Conservation (phyloP, 2,329 filamentous ascomycete genomes). For the Colletotrichum sp. region DNA sequence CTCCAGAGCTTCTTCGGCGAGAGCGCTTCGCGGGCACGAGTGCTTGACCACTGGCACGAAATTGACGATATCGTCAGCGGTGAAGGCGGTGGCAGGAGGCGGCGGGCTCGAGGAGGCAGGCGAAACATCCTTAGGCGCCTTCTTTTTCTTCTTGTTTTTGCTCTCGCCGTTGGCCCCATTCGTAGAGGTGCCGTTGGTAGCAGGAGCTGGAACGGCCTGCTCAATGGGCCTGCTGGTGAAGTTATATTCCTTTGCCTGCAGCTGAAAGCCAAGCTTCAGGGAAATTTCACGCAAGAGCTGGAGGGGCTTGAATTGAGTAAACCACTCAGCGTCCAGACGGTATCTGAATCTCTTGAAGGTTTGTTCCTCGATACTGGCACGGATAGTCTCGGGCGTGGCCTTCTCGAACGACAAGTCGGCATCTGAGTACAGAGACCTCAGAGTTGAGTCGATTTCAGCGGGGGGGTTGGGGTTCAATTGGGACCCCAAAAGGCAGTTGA, state of each 20-base stretch:
- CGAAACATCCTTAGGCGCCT: constrained; percentile 54
- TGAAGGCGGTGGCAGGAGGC: constrained; percentile 60
- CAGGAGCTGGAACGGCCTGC: constrained; percentile 34
- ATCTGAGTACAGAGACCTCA: constrained; percentile 81
- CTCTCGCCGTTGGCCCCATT: constrained; percentile 49
- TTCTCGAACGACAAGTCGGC: constrained; percentile 82
- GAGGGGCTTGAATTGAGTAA: constrained; percentile 69
- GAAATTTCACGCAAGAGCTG: constrained; percentile 90
- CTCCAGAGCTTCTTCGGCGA: constrained; percentile 95
- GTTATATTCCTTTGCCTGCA: constrained; percentile 70
- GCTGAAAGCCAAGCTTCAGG: constrained; percentile 87
- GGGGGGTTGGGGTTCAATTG: constrained; percentile 78
- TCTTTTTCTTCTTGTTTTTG: constrained; percentile 68
- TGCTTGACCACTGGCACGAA: constrained; percentile 96
- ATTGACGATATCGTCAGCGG: constrained; percentile 85
- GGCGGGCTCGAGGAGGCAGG: constrained; percentile 41
- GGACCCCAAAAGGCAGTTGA: constrained; percentile 90
- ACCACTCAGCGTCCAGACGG: constrained; percentile 72
- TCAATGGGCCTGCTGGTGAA: constrained; percentile 38
- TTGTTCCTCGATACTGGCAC: constrained; percentile 73
- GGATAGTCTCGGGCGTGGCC: constrained; percentile 76
- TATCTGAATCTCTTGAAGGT: constrained; percentile 78
- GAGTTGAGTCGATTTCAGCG: constrained; percentile 75
- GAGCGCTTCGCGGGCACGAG: constrained; percentile 84
- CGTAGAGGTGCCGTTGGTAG: constrained; percentile 30